These are phyloP conservation scores for Spathaspora sp. DNA, from an alignment of 805 yeast species.

Conservation along the genomic window DNA sequence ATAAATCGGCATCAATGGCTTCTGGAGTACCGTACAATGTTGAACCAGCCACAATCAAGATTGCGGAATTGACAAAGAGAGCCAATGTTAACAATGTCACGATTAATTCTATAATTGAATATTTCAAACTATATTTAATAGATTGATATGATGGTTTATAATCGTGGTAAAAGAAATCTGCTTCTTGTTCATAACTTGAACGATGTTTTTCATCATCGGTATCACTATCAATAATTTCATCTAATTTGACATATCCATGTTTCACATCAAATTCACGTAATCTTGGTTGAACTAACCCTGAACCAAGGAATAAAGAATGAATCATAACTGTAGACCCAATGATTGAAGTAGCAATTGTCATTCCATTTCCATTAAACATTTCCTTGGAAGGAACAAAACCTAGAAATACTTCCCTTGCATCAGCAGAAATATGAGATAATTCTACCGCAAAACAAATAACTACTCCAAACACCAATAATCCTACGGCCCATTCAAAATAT, in stretches of 20 bases:
- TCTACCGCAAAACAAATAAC: slow-evolving; percentile 45
- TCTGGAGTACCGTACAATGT: slow-evolving; percentile 68
- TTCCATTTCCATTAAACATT: slow-evolving; percentile 40
- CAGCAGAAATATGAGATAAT: slow-evolving; percentile 31
- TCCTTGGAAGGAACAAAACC: slow-evolving; percentile 43
- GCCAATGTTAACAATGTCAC: slow-evolving; percentile 77
- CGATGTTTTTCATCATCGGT: slow-evolving; percentile 7
- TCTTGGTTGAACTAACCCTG: slow-evolving; percentile 48
- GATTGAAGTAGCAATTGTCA: slow-evolving; percentile 45
- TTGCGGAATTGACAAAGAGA: slow-evolving; percentile 80
- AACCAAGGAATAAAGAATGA: slow-evolving; percentile 46
- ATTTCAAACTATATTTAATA: slow-evolving; percentile 65
- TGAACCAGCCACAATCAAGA: slow-evolving; percentile 77
- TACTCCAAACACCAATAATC: slow-evolving; percentile 38
- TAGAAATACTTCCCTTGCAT: slow-evolving; percentile 32
- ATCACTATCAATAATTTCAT: slow-evolving; percentile 7
- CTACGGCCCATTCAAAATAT: slow-evolving; percentile 42
- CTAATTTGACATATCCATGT: slow-evolving; percentile 28
- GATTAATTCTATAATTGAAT: slow-evolving; percentile 67
- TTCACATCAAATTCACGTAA: slow-evolving; percentile 42
- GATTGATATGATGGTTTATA: slow-evolving; percentile 76
- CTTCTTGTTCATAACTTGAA: slow-evolving; percentile 14
- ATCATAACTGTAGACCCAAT: slow-evolving; percentile 53
- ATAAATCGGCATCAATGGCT: slow-evolving; percentile 78
- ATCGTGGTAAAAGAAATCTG: slow-evolving; percentile 28